Conservation (phyloP, 257 asterid species). For the Solanum verrucosum region DNA sequence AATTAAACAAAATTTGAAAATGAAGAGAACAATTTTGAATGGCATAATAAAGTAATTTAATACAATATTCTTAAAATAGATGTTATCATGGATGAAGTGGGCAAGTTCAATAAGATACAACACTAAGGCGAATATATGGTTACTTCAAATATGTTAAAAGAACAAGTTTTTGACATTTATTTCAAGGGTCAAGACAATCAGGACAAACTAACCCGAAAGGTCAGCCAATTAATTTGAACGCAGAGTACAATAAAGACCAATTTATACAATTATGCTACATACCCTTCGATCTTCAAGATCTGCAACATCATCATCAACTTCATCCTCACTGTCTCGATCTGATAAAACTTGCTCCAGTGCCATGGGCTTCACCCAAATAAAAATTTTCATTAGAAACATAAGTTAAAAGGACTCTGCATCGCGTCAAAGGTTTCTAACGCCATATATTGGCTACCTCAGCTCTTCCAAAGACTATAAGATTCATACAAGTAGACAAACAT, state of each 20-base stretch:
- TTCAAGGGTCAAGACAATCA: not conserved
- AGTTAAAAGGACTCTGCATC: not conserved
- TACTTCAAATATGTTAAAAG: not conserved
- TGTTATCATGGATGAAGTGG: not conserved
- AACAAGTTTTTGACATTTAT: not conserved
- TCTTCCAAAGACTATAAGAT: not conserved
- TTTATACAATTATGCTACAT: not conserved
- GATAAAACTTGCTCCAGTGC: conserved; percentile 91
- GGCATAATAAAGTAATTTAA: not conserved
- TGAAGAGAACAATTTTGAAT: not conserved
- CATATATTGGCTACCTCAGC: not conserved
- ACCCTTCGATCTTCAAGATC: conserved; percentile 99
- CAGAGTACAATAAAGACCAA: not conserved
- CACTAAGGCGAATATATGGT: not conserved
- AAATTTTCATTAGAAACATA: not conserved
- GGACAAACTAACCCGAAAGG: not conserved
- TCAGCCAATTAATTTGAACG: not conserved
- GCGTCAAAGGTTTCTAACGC: not conserved
- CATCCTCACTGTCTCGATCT: conserved; percentile 97
- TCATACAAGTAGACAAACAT: not conserved
- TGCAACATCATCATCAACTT: conserved; percentile 98
- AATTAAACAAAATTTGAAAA: not conserved
- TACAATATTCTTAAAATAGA: not conserved
- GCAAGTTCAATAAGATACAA: not conserved
- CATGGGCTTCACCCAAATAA: conserved; percentile 62